These are phyloP conservation scores for Acanthamoeba triangularis DNA, from an alignment of 208 protist species.

Conservation along the genomic window DNA sequence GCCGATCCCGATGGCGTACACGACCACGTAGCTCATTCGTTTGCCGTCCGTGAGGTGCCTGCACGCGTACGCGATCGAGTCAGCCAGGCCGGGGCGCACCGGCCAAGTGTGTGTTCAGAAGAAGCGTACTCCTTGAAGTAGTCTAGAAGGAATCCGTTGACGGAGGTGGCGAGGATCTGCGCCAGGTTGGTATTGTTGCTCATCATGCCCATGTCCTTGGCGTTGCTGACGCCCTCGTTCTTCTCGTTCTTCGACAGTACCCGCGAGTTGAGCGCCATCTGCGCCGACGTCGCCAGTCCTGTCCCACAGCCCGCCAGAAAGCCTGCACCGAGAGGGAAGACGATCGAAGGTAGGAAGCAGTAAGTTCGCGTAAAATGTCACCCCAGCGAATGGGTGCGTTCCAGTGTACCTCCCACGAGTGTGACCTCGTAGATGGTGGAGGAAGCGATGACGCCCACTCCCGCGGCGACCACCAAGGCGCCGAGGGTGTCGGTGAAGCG, in stretches of 20 bases:
- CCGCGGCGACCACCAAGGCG: neutral
- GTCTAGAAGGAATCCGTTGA: slow-evolving; percentile 2
- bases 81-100: neutral
- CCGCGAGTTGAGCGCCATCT: slow-evolving; percentile 29
- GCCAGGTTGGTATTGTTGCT: slow-evolving; percentile 39
- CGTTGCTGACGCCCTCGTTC: neutral
- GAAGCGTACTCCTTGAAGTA: neutral
- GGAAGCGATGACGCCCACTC: neutral
- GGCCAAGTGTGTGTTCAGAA: neutral
- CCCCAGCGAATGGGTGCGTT: neutral
- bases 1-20: neutral
- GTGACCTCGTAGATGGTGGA: slow-evolving; percentile 11
- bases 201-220: slow-evolving; percentile 21
- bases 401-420: neutral
- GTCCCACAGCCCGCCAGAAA: neutral
- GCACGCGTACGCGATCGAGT: neutral
- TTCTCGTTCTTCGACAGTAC: neutral
- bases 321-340: neutral
- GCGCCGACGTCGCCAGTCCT: neutral
- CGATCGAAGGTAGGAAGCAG: neutral
- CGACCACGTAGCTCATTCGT: neutral
- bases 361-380: neutral
- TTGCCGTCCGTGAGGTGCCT: neutral
- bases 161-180: slow-evolving; percentile 11
- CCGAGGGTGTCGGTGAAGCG: neutral